A percentile compares a stretch with the other conserved stretches of the same genome.
These are phyloP conservation scores for Themeda triandra DNA, from an alignment of 176 grass and related monocot species.

Conservation along the genomic window DNA sequence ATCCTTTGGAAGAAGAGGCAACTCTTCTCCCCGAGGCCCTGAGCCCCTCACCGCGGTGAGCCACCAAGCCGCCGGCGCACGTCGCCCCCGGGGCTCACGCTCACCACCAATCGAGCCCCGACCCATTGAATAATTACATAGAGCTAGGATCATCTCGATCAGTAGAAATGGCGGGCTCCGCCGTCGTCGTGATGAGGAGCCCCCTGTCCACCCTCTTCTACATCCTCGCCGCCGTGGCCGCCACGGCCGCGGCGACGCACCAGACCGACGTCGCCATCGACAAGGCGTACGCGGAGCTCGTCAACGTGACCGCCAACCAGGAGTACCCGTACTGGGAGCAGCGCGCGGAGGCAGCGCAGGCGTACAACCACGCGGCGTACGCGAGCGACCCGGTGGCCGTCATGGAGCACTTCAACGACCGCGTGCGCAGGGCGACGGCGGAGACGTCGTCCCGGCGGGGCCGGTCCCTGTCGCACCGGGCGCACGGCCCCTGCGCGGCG, in stretches of 20 bases:
- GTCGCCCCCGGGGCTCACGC: not conserved
- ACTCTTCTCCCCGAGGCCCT: not conserved
- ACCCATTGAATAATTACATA: not conserved
- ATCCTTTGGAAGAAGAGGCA: not conserved
- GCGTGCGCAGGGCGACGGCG: not conserved
- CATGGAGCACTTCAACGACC: slow-evolving; percentile 40
- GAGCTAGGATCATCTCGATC: not conserved
- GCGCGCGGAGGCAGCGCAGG: slow-evolving; percentile 29
- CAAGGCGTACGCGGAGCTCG: not conserved
- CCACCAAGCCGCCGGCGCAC: not conserved
- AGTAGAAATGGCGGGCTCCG: slow-evolving; percentile 30
- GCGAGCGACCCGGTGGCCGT: slow-evolving; percentile 34
- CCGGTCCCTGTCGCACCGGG: not conserved
- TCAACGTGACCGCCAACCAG: slow-evolving; percentile 32
- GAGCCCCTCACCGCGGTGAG: not conserved
- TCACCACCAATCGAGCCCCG: not conserved
- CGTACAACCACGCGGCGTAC: slow-evolving; percentile 28
- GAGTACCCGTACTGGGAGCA: slow-evolving; percentile 48
- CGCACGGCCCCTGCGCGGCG: slow-evolving; percentile 29
- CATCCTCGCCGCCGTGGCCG: not conserved
- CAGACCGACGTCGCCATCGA: not conserved
- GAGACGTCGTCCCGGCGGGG: not conserved
- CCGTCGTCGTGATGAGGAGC: not conserved
- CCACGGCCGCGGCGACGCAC: not conserved
- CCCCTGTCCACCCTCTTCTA: slow-evolving; percentile 15